Percentiles rank a stretch among this genome's conserved stretches.
These are phyloP conservation scores for Solanum pinnatisectum DNA, from an alignment of 257 asterid species.

Conservation along the genomic window DNA sequence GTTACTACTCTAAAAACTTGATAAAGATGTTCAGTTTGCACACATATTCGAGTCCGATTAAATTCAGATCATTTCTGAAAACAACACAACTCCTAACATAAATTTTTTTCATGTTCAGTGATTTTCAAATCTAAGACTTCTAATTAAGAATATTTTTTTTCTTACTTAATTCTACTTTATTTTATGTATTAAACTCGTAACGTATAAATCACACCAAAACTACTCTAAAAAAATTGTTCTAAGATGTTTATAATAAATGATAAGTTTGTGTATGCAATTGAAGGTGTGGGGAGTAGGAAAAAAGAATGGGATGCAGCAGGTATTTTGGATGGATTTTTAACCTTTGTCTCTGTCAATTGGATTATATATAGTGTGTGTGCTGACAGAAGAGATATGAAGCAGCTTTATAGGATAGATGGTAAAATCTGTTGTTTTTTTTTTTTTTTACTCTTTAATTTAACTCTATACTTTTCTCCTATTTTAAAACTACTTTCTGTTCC, in stretches of 20 bases:
- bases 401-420: slow-evolving; percentile 79
- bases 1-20: too few species aligned
- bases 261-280: neutral
- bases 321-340: neutral
- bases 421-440: slow-evolving; percentile 1
- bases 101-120: too few species aligned
- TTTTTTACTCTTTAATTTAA: neutral
- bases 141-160: neutral
- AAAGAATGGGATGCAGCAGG: neutral
- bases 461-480: neutral
- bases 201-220: neutral
- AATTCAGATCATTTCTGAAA: too few species aligned
- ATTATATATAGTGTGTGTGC: slow-evolving; percentile 37
- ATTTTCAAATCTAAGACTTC: neutral
- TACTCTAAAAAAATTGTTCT: neutral
- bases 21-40: too few species aligned
- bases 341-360: slow-evolving; percentile 49
- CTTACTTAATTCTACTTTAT: neutral
- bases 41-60: neutral
- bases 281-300: neutral
- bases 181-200: neutral
- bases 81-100: too few species aligned
- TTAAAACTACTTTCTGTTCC: slow-evolving; percentile 63
- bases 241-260: neutral
- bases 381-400: slow-evolving; percentile 58